These are phyloP conservation scores for Bisporella sp. DNA, from an alignment of 2,329 filamentous ascomycete genomes.

Conservation along the genomic window DNA sequence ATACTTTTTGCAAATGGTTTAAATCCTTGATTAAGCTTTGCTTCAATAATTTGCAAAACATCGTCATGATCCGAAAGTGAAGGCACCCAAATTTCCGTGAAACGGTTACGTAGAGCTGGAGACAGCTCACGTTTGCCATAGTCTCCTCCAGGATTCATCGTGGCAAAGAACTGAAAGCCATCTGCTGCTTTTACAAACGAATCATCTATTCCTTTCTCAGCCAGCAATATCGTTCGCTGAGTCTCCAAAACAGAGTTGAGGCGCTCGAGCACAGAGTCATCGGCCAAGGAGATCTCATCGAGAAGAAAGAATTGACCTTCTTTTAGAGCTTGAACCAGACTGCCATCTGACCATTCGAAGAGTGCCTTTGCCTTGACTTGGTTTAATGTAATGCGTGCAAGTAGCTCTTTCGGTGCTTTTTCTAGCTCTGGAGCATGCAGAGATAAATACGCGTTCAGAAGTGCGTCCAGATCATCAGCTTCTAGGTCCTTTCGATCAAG, in stretches of 20 bases:
- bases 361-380: slow-evolving; percentile 68
- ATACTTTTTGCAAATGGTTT: slow-evolving; percentile 59
- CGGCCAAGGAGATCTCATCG: slow-evolving; percentile 94
- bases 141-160: slow-evolving; percentile 98
- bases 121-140: slow-evolving; percentile 98
- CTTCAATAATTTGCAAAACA: slow-evolving; percentile 75
- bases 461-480: slow-evolving; percentile 50
- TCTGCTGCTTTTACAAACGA: slow-evolving; percentile 68
- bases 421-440: slow-evolving; percentile 39
- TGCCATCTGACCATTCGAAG: slow-evolving; percentile 96
- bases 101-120: slow-evolving; percentile 87
- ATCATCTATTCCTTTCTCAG: slow-evolving; percentile 85
- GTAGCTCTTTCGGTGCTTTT: slow-evolving; percentile 22
- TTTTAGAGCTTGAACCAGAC: slow-evolving; percentile 89
- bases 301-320: slow-evolving; percentile 84
- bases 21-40: slow-evolving; percentile 57
- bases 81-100: slow-evolving; percentile 98
- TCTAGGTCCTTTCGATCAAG: slow-evolving; percentile 30
- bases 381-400: slow-evolving; percentile 34
- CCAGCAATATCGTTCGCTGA: slow-evolving; percentile 75
- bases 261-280: slow-evolving; percentile 93
- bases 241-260: slow-evolving; percentile 95
- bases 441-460: slow-evolving; percentile 38
- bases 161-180: slow-evolving; percentile 93
- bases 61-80: slow-evolving; percentile 79